These are phyloP conservation scores for Scedosporium aurantiacum DNA, from an alignment of 2,329 filamentous ascomycete genomes.

Conservation along the genomic window DNA sequence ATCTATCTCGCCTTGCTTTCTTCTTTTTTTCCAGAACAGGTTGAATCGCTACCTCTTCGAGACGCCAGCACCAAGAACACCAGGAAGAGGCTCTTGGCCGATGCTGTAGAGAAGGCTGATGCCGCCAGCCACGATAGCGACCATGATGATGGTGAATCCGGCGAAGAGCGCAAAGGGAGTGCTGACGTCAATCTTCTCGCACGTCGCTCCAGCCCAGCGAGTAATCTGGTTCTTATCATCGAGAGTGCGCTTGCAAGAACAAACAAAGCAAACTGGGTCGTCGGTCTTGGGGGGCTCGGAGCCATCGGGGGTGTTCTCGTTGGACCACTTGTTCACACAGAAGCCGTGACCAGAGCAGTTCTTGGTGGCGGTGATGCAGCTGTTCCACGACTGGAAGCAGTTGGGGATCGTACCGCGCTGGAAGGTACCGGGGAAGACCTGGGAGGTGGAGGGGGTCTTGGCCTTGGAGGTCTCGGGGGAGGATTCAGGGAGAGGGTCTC, in stretches of 20 bases:
- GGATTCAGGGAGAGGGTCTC: slow-evolving; percentile 15
- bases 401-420: slow-evolving; percentile 42
- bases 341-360: slow-evolving; percentile 74
- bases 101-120: slow-evolving; percentile 74
- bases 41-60: slow-evolving; percentile 51
- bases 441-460: slow-evolving; percentile 14
- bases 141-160: slow-evolving; percentile 59
- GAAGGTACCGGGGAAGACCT: slow-evolving; percentile 14
- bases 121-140: slow-evolving; percentile 56
- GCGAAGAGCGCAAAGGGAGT: slow-evolving; percentile 80
- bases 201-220: slow-evolving; percentile 75
- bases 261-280: slow-evolving; percentile 58
- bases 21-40: neutral
- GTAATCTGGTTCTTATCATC: slow-evolving; percentile 48
- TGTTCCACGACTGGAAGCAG: slow-evolving; percentile 62
- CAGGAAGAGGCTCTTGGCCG: slow-evolving; percentile 77
- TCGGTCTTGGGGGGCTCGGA: slow-evolving; percentile 28
- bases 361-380: slow-evolving; percentile 59
- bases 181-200: slow-evolving; percentile 86
- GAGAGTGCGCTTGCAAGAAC: slow-evolving; percentile 56
- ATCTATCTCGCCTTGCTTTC: neutral
- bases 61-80: slow-evolving; percentile 93
- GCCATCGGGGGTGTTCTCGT: slow-evolving; percentile 23
- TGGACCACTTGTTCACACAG: slow-evolving; percentile 58
- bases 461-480: slow-evolving; percentile 18